Evolutionary conservation across 345 rosid genomes (phyloP).

Genomic region (Angophora floribunda): DNA sequence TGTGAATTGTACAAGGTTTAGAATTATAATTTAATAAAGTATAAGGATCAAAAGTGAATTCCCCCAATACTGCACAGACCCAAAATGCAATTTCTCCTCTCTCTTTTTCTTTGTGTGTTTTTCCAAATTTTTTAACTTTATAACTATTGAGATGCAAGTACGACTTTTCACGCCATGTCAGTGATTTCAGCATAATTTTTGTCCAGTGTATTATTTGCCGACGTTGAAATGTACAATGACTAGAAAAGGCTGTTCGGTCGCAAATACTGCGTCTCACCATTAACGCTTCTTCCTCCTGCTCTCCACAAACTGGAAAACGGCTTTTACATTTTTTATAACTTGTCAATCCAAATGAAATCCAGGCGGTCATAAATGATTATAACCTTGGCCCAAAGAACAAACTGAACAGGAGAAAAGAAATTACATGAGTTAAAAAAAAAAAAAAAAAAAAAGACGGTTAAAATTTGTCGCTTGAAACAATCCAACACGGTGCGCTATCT

Average conservation of each 20-base stretch:
- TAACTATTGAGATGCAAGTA: neutral
- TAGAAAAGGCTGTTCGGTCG: neutral
- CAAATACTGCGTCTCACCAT: neutral
- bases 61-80: neutral
- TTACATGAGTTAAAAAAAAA: neutral
- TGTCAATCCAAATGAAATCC: neutral
- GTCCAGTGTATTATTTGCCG: neutral
- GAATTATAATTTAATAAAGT: neutral
- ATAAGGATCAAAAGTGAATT: neutral
- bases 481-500: neutral
- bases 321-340: neutral
- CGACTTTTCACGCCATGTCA: neutral
- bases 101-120: neutral
- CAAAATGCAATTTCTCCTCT: neutral
- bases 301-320: neutral
- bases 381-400: neutral
- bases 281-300: neutral
- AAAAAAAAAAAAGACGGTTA: neutral
- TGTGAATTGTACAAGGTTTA: neutral
- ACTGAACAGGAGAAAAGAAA: neutral
- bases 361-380: neutral
- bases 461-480: neutral
- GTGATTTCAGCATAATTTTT: neutral
- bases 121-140: neutral
- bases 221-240: neutral